These are phyloP conservation scores for Pisolithus tinctorius DNA, from an alignment of 768 basidiomycete genomes.

Conservation along the genomic window DNA sequence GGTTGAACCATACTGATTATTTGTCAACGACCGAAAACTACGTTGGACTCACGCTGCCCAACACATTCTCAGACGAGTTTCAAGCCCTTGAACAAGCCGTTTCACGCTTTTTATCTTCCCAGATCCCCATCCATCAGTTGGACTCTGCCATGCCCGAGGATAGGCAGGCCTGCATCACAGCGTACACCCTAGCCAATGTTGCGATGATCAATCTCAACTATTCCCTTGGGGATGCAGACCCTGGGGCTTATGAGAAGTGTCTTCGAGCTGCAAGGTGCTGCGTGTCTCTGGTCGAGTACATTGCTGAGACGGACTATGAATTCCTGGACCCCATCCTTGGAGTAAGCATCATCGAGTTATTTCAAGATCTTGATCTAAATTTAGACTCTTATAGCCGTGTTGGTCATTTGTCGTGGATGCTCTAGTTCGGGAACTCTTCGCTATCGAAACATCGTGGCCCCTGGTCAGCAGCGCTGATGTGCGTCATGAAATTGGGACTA, in stretches of 20 bases:
- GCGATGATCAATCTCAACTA: slow-evolving; percentile 62
- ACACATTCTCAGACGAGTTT: slow-evolving; percentile 50
- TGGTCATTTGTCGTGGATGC: slow-evolving; percentile 68
- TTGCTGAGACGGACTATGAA: slow-evolving; percentile 57
- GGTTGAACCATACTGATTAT: slow-evolving; percentile 12
- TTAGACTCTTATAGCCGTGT: slow-evolving; percentile 42
- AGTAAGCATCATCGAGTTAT: slow-evolving; percentile 35
- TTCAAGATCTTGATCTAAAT: slow-evolving; percentile 6
- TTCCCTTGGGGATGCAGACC: slow-evolving; percentile 53
- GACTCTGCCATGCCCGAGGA: slow-evolving; percentile 49
- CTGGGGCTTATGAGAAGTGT: slow-evolving; percentile 59
- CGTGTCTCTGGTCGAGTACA: slow-evolving; percentile 53
- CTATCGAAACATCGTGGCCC: slow-evolving; percentile 60
- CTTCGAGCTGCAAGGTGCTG: slow-evolving; percentile 56
- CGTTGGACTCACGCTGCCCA: slow-evolving; percentile 39
- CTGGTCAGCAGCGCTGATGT: slow-evolving; percentile 50
- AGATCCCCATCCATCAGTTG: slow-evolving; percentile 61
- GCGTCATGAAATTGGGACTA: slow-evolving; percentile 51
- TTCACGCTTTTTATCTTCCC: slow-evolving; percentile 52
- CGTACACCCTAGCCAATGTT: slow-evolving; percentile 61
- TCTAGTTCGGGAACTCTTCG: slow-evolving; percentile 58
- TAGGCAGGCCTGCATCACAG: slow-evolving; percentile 50
- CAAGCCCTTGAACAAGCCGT: slow-evolving; percentile 59
- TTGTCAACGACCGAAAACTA: slow-evolving; percentile 16
- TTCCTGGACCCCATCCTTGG: slow-evolving; percentile 76